Evolutionary conservation across 129 eudicot genomes (phyloP), one percentile per base, ranked within the genome.

Genomic region (Gnaphalium uliginosum): DNA sequence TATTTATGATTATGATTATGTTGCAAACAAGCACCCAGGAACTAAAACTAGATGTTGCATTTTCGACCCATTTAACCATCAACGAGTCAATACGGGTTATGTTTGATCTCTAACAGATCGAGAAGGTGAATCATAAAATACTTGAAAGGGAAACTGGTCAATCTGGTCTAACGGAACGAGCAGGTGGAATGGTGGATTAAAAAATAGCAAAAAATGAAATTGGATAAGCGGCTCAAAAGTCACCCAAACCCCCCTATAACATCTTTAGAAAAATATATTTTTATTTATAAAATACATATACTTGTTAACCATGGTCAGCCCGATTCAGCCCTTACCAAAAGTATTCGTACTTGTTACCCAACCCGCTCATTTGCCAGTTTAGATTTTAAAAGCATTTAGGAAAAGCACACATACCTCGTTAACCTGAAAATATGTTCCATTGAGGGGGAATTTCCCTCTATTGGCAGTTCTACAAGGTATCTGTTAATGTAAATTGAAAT

Each of bases 401-500:
- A 71, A 32, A 41, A 33, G 26, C 50, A 78, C 5, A 51, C 51
- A 29, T 79, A 88, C 96, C 96, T 90, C 93, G 13, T 90, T 90
- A 56, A 88, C 84, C 60, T 90, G 96, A 79, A 90, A 90, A 50
- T 90, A 90, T 17, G 96, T 90, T 71, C 89, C 96, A 54, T 90
- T 90, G 6, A 90, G 89, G 24, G 96, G 91, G 78, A 90, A 88
- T 21, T 26, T 46, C 80, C 91, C 93, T 70, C 82, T 76, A 15
- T 41, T 85, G 67, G 93, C 89, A 8, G 89, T 87, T 71, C 90
- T 70, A 51, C 86, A 78, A 23, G 96, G 96, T 22, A 86, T 86
- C 96, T 87, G 60, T 75, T 58, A 27, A 68, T 66, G 32, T 11
- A 51, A 54, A 53, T 61, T 72, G 21, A 41, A 33, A 66, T 71